Conservation (phyloP, 1,284 basidiomycete genomes). For the Fomitiporia mediterranea region DNA sequence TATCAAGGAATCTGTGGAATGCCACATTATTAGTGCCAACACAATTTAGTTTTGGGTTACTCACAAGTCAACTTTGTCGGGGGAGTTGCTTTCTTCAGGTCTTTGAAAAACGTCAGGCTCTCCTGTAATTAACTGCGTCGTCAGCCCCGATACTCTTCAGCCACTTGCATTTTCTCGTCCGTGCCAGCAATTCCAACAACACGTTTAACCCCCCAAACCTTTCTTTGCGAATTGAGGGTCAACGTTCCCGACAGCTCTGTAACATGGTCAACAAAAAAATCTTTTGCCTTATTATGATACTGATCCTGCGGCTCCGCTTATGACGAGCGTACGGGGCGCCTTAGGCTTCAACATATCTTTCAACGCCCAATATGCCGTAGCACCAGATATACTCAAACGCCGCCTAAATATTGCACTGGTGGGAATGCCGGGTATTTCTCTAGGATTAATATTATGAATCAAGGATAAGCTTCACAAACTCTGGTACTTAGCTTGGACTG, state of each 20-base stretch:
- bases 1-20: constrained; percentile 30
- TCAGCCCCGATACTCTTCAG: constrained; percentile 39
- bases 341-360: constrained; percentile 32
- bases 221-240: constrained; percentile 33
- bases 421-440: constrained; percentile 13
- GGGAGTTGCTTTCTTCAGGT: constrained; percentile 21
- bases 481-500: too few relatives aligned
- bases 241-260: constrained; percentile 28
- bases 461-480: too few relatives aligned
- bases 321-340: constrained; percentile 31
- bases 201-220: constrained; percentile 35
- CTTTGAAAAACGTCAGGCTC: constrained; percentile 23
- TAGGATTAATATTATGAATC: neutral
- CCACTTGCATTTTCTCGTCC: constrained; percentile 41
- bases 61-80: constrained; percentile 20
- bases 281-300: too few relatives aligned
- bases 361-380: constrained; percentile 33
- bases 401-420: constrained; percentile 25
- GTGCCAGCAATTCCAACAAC: constrained; percentile 45
- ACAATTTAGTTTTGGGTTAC: too few relatives aligned
- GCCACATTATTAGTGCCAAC: constrained; percentile 14
- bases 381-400: constrained; percentile 26
- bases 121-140: constrained; percentile 45
- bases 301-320: constrained; percentile 34
- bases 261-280: neutral